Conservation (phyloP, 768 basidiomycete species). For the Naganishia kalamii region DNA sequence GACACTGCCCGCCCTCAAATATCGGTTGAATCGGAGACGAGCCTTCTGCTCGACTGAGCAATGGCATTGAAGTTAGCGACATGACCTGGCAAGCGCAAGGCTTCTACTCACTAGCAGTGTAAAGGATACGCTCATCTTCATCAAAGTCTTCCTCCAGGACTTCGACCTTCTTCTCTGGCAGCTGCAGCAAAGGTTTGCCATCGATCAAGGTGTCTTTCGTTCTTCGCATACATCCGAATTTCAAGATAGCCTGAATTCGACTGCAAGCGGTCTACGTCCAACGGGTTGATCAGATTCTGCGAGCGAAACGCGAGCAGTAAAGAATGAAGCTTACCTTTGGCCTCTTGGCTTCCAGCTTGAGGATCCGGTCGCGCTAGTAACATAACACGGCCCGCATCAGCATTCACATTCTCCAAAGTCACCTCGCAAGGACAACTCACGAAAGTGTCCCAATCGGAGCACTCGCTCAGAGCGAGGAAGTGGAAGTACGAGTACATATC, state of each 20-base stretch:
- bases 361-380: slow-evolving; percentile 40
- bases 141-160: slow-evolving; percentile 57
- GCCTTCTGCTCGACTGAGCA: slow-evolving; percentile 21
- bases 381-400: slow-evolving; percentile 45
- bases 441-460: slow-evolving; percentile 62
- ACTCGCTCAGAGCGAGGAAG: slow-evolving; percentile 45
- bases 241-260: slow-evolving; percentile 50
- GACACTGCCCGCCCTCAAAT: slow-evolving; percentile 60
- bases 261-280: slow-evolving; percentile 49
- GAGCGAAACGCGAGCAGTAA: not conserved
- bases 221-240: slow-evolving; percentile 55
- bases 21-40: slow-evolving; percentile 63
- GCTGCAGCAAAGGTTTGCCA: slow-evolving; percentile 62
- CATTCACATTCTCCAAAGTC: slow-evolving; percentile 53
- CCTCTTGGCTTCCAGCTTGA: slow-evolving; percentile 42
- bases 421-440: slow-evolving; percentile 26
- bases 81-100: slow-evolving; percentile 52
- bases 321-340: slow-evolving; percentile 44
- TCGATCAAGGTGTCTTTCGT: slow-evolving; percentile 64
- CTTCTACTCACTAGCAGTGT: slow-evolving; percentile 46
- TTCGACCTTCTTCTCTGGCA: slow-evolving; percentile 56
- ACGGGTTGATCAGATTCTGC: not conserved
- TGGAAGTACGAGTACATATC: slow-evolving; percentile 55
- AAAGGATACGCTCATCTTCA: slow-evolving; percentile 61
- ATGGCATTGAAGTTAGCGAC: slow-evolving; percentile 25